These are phyloP conservation scores for Paracorniculantispora psalliotae DNA, from an alignment of 2,329 filamentous ascomycete species.

Conservation along the genomic window DNA sequence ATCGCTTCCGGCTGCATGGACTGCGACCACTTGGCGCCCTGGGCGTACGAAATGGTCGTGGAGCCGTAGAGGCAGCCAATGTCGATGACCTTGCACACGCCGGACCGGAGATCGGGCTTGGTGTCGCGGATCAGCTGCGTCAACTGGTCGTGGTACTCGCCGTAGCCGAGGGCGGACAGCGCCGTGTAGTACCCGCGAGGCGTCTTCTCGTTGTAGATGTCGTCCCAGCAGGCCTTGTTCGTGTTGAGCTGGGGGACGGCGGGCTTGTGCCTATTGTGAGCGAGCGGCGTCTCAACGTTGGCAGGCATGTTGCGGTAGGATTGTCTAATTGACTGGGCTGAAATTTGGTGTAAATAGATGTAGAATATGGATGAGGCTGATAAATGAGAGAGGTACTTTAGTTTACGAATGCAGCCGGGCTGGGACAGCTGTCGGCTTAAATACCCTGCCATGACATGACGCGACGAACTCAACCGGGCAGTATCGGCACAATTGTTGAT, in stretches of 20 bases:
- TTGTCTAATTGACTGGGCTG: no score
- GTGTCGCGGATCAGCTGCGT: background rate
- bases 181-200: slow-evolving; percentile 3
- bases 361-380: no score
- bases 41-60: background rate
- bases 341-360: no score
- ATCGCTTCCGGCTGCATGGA: background rate
- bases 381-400: no score
- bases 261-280: no score
- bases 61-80: slow-evolving; percentile 8
- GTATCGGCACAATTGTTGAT: no score
- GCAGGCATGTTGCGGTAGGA: no score
- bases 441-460: no score
- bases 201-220: slow-evolving; percentile 1
- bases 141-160: background rate
- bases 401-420: no score
- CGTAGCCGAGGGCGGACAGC: slow-evolving; percentile 1
- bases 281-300: no score
- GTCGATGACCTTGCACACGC: slow-evolving; percentile 1
- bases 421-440: no score
- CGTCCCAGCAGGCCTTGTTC: background rate
- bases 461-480: no score
- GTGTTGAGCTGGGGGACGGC: background rate
- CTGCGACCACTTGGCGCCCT: slow-evolving; percentile 1
- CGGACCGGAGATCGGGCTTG: background rate